phyloP scores from a whole-genome alignment of 2,329 filamentous ascomycete genomes.

The Lachnellula willkommii region DNA sequence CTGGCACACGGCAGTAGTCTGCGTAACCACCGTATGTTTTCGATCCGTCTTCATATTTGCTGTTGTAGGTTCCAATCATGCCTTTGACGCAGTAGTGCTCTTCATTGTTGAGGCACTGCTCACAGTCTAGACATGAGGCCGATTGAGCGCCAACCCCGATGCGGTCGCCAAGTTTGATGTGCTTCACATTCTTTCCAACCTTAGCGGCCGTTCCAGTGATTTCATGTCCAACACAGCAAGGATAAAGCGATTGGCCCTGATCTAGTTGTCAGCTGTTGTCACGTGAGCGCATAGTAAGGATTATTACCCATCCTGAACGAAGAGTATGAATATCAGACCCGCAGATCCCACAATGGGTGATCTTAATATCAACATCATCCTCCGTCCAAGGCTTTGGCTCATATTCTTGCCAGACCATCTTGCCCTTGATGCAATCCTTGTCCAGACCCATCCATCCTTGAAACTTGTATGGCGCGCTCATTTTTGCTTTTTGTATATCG shows the following conservation, averaged over 20 bases:
- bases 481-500: constrained; percentile 20
- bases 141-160: constrained; percentile 50
- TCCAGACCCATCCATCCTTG: constrained; percentile 36
- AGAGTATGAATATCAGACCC: constrained; percentile 35
- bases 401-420: constrained; percentile 36
- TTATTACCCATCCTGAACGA: constrained; percentile 28
- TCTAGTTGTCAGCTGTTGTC: not conserved
- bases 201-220: constrained; percentile 43
- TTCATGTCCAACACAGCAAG: constrained; percentile 46
- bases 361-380: constrained; percentile 45
- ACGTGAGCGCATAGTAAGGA: not conserved
- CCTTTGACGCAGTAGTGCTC: constrained; percentile 21
- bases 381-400: constrained; percentile 46
- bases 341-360: constrained; percentile 48
- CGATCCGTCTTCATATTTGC: constrained; percentile 27
- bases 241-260: constrained; percentile 35
- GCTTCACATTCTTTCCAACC: constrained; percentile 39
- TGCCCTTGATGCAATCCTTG: constrained; percentile 29
- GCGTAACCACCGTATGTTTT: constrained; percentile 49
- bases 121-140: constrained; percentile 44
- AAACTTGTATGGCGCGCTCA: constrained; percentile 32
- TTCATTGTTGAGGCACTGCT: constrained; percentile 40
- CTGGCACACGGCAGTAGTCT: constrained; percentile 46
- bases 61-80: constrained; percentile 43
- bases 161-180: constrained; percentile 48